Evolutionary conservation across 2,329 filamentous ascomycete genomes (phyloP), one percentile per base, ranked within the genome.

Genomic region (Onygenales sp.): DNA sequence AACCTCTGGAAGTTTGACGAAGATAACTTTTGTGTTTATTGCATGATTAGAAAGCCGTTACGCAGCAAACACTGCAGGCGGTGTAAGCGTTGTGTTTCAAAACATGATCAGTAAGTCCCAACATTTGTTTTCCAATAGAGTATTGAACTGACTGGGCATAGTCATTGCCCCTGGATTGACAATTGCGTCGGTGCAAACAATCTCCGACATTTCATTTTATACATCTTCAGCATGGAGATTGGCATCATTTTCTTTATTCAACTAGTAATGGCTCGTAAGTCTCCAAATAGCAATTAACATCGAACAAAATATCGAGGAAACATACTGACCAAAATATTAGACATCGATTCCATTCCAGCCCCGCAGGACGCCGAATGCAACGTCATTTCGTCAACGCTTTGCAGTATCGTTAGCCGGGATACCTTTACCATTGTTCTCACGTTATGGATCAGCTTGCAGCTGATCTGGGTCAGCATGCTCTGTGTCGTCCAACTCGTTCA

Each of bases 381-480:
- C 58, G 67, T 97, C 43, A 78, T 97, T 41, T 82, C 86, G n/a
- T 78, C 85, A 1, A 72, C 76, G 0, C 72, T 96, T 7, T 98
- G 93, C 76, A 78, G 80, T 46, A 75, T 89, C 41, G 75, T 94
- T 60, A 87, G 88, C 63, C 82, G 85, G 50, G 92, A 97, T 66
- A 78, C 89, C 0, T 95, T 92, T 67, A 92, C 88, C 1, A 79
- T 95, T 31, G 75, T 95, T 9, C 77, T 95, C 17, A 81, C 81
- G 10, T 72, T 88, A 32, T 98, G 93, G 93, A 80, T 81, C 6
- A 79, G 81, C 2, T 75, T 96, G 43, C 94, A 98, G 69, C 79
- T 96, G 35, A 86, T 89, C 17, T 98, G 93, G 93, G 89, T 97
- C 2, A 85, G 86, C n/a, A 97, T 98, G 91, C 83, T 98, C 36